These are phyloP conservation scores for cucumber (Cucumis sativus) DNA, from an alignment of 306 rosid species.

Conservation along the genomic window DNA sequence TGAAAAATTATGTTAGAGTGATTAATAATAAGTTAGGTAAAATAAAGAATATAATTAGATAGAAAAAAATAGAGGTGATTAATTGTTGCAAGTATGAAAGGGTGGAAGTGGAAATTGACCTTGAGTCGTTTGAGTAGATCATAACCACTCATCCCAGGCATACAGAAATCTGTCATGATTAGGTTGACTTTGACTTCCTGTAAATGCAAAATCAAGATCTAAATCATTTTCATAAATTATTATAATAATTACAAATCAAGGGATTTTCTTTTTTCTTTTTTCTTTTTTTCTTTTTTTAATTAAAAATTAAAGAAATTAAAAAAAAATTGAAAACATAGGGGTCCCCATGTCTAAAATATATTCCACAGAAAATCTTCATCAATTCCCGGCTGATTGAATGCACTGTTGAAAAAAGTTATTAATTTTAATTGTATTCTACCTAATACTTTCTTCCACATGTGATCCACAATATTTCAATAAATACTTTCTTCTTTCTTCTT, in stretches of 20 bases:
- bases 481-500: not conserved
- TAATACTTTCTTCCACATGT: not conserved
- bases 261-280: no score
- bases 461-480: not conserved
- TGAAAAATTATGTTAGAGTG: no score
- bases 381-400: constrained; percentile 10
- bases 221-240: not conserved
- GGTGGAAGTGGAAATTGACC: constrained; percentile 26
- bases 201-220: not conserved
- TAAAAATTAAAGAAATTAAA: no score
- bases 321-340: not conserved
- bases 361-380: not conserved
- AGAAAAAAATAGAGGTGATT: not conserved
- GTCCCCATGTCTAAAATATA: not conserved
- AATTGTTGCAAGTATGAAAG: not conserved
- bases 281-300: no score
- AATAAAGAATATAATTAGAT: not conserved
- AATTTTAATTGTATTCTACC: not conserved
- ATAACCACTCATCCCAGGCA: constrained; percentile 99
- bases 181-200: constrained; percentile 85
- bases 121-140: constrained; percentile 87
- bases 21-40: not conserved
- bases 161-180: constrained; percentile 99
- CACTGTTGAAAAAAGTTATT: not conserved
- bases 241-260: not conserved